Conservation (phyloP, 306 rosid species). For the Quercus alba region DNA sequence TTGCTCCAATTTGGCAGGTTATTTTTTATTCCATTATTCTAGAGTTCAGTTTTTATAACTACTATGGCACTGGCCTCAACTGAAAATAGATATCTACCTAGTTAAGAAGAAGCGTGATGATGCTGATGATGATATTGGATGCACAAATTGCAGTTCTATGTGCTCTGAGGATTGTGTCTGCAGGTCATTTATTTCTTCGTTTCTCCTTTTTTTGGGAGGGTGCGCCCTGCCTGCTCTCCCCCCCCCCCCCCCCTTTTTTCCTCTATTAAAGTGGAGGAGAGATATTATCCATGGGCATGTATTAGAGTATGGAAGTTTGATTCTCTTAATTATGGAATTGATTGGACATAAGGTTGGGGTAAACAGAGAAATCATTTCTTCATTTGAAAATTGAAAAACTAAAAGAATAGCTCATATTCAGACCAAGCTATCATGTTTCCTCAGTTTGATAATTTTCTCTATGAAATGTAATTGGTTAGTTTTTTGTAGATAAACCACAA, state of each 20-base stretch:
- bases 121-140: conserved; percentile 71
- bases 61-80: conserved; percentile 42
- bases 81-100: conserved; percentile 61
- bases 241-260: too few species aligned
- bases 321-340: too few species aligned
- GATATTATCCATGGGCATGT: too few species aligned
- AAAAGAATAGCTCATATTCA: too few species aligned
- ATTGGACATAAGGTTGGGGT: too few species aligned
- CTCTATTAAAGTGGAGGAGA: too few species aligned
- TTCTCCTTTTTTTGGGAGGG: neutral
- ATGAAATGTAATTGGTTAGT: neutral
- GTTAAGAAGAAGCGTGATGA: conserved; percentile 84
- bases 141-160: conserved; percentile 53
- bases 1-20: neutral
- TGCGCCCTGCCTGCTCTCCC: too few species aligned
- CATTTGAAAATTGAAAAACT: too few species aligned
- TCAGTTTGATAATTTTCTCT: neutral
- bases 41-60: neutral
- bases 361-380: neutral
- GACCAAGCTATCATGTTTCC: neutral
- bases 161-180: conserved; percentile 87
- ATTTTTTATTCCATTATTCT: neutral
- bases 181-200: conserved; percentile 49
- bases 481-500: neutral
- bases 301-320: too few species aligned